These are phyloP conservation scores for Triticum turgidum DNA, from an alignment of 176 grass and related monocot species.

Conservation along the genomic window DNA sequence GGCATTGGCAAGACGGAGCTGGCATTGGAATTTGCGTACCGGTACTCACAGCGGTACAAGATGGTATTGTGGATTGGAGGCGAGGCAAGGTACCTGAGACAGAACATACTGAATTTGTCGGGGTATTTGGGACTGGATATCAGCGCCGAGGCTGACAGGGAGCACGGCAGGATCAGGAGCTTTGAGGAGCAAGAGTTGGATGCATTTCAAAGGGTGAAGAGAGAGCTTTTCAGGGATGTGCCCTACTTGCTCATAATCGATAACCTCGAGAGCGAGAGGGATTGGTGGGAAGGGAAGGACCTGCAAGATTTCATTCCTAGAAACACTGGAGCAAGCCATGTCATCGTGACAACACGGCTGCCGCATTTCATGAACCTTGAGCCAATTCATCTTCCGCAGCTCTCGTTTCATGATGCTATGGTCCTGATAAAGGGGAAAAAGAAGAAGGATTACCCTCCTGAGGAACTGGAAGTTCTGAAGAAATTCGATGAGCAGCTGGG, in stretches of 20 bases:
- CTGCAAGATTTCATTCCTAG: slow-evolving; percentile 87
- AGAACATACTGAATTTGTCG: slow-evolving; percentile 88
- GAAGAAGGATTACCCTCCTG: slow-evolving; percentile 70
- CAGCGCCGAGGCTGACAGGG: slow-evolving; percentile 86
- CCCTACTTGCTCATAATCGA: slow-evolving; percentile 93
- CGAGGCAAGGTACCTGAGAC: slow-evolving; percentile 72
- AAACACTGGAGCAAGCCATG: slow-evolving; percentile 84
- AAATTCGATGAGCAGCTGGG: slow-evolving; percentile 82
- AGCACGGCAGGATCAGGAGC: slow-evolving; percentile 72
- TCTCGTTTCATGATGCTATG: slow-evolving; percentile 62
- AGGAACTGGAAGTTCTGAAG: slow-evolving; percentile 71
- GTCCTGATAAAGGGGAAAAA: slow-evolving; percentile 69
- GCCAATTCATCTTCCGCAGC: slow-evolving; percentile 58
- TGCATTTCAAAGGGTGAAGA: slow-evolving; percentile 74
- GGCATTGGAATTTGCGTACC: slow-evolving; percentile 81
- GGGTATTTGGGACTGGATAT: slow-evolving; percentile 72
- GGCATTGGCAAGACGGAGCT: slow-evolving; percentile 93
- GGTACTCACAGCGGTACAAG: slow-evolving; percentile 90
- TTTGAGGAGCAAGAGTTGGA: slow-evolving; percentile 95
- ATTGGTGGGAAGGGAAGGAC: slow-evolving; percentile 99
- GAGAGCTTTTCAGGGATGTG: slow-evolving; percentile 83
- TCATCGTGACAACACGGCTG: slow-evolving; percentile 73
- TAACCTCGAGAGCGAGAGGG: slow-evolving; percentile 82
- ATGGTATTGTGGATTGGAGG: slow-evolving; percentile 95
- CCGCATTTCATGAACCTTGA: slow-evolving; percentile 71